phyloP scores from a whole-genome alignment of 2,329 filamentous ascomycete genomes.

The Verticillium zaregamsianum region DNA sequence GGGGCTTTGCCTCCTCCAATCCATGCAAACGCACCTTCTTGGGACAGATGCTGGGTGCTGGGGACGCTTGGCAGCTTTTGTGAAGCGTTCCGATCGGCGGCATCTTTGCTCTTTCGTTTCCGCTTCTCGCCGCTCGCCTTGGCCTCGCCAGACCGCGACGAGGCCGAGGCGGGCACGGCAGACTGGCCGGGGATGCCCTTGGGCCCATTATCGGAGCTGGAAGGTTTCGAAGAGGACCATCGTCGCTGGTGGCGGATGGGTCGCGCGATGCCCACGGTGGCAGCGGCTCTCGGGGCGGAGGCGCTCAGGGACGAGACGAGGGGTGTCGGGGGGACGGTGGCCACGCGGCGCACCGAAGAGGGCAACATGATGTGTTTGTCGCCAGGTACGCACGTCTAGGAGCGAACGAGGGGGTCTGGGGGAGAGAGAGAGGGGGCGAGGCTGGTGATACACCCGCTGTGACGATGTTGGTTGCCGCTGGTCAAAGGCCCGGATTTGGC shows the following conservation, averaged over 20 bases:
- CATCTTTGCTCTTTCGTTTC: constrained; percentile 55
- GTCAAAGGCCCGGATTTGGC: constrained; percentile 30
- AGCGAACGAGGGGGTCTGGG: constrained; percentile 2
- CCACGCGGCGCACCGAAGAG: constrained; percentile 51
- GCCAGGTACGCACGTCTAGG: constrained; percentile 16
- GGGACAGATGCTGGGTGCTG: constrained; percentile 67
- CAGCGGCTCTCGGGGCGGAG: constrained; percentile 32
- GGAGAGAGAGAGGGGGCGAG: not conserved
- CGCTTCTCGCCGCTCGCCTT: constrained; percentile 47
- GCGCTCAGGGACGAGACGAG: constrained; percentile 38
- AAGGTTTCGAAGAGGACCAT: constrained; percentile 60
- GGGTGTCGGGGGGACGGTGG: constrained; percentile 40
- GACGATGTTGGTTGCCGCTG: constrained; percentile 25
- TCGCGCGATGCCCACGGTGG: constrained; percentile 18
- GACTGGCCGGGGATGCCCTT: constrained; percentile 42
- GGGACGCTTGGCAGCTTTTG: constrained; percentile 68
- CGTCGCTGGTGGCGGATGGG: constrained; percentile 43
- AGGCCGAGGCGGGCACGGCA: constrained; percentile 43
- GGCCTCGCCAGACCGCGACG: constrained; percentile 34
- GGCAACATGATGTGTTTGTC: constrained; percentile 42
- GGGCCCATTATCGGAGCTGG: constrained; percentile 52
- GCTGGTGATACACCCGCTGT: constrained; percentile 15
- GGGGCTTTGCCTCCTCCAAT: not conserved
- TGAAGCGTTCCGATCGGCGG: constrained; percentile 38
- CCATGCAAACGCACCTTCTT: constrained; percentile 49